Conservation (phyloP, 768 basidiomycete genomes). For the Pholiota molesta region DNA sequence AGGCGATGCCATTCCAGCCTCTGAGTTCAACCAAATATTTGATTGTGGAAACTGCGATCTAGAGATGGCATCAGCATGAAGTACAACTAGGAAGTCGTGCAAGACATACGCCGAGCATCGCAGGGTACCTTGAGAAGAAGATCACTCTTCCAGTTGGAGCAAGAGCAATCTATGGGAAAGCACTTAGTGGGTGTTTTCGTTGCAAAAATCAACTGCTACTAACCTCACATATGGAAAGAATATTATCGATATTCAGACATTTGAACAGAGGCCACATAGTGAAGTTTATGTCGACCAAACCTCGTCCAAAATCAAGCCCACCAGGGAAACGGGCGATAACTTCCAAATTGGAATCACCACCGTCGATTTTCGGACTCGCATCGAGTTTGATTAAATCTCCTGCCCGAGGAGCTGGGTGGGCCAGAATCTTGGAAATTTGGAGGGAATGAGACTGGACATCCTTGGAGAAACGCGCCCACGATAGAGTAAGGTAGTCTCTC, state of each 20-base stretch:
- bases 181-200: neutral
- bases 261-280: conserved; percentile 98
- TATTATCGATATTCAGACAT: conserved; percentile 89
- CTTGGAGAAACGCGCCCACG: conserved; percentile 93
- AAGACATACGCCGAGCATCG: conserved; percentile 79
- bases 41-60: conserved; percentile 89
- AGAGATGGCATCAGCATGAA: conserved; percentile 10
- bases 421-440: conserved; percentile 86
- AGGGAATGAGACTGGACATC: conserved; percentile 92
- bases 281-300: conserved; percentile 92
- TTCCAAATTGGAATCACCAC: conserved; percentile 61
- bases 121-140: conserved; percentile 87
- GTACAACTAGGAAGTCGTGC: neutral
- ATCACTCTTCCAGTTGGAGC: conserved; percentile 85
- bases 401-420: conserved; percentile 84
- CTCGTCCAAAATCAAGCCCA: conserved; percentile 90
- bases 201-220: conserved; percentile 4
- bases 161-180: conserved; percentile 70
- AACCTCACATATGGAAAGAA: conserved; percentile 91
- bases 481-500: conserved; percentile 94
- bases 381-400: conserved; percentile 87
- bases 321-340: conserved; percentile 91
- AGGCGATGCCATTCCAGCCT: conserved; percentile 90
- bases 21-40: conserved; percentile 91
- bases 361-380: conserved; percentile 68